Evolutionary conservation across 805 yeast species (phyloP), one percentile per base, ranked within the genome.

Genomic region (Kurtzmaniella fragi): DNA sequence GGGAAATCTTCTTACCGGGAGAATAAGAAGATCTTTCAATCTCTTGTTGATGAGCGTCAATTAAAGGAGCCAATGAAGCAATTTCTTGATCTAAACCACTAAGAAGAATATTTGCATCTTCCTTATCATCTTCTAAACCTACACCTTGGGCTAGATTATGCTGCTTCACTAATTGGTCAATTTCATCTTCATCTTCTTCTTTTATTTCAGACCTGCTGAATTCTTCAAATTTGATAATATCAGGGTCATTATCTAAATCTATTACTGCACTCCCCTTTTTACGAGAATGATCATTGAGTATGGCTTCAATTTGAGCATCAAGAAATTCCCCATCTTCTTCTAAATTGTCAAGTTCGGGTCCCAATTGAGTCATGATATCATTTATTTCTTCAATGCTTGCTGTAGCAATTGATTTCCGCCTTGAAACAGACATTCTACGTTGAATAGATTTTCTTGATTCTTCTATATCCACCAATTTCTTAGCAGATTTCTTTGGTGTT

Each of bases 311-410:
- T 42, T 61, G 67, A 7, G 60, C 44, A 42, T 63, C 67, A 10
- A 62, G 48, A 28, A 51, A 40, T 9, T 56, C 62, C 1, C 57
- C 48, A 26, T 53, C 53, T 28, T 54, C 59, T 26, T 48, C 56
- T 8, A 58, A 50, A n/a, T 53, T 60, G 34, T 56, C 61, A 20
- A 60, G 52, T 20, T 49, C 39, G 3, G 61, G 61, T 10, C 69
- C 71, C 31, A 67, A 53, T 41, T 66, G 70, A 23, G 54, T 53
- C 13, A 67, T 42, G 12, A 67, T 55, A 14, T 64, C 65, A 40
- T 50, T 56, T 27, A 67, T 57, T 46, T 67, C 73, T 40, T 65
- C 72, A 40, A 55, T 59, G 2, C 70, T 59, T 2, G 64, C 62
- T 37, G 63, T 49, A 11, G 68, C 70, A 28, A 60, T 46, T 26